A percentile compares a stretch with the other conserved stretches of the same genome.
Evolutionary conservation across 2,329 filamentous ascomycete genomes (phyloP).

Genomic region (Talaromyces sp.): DNA sequence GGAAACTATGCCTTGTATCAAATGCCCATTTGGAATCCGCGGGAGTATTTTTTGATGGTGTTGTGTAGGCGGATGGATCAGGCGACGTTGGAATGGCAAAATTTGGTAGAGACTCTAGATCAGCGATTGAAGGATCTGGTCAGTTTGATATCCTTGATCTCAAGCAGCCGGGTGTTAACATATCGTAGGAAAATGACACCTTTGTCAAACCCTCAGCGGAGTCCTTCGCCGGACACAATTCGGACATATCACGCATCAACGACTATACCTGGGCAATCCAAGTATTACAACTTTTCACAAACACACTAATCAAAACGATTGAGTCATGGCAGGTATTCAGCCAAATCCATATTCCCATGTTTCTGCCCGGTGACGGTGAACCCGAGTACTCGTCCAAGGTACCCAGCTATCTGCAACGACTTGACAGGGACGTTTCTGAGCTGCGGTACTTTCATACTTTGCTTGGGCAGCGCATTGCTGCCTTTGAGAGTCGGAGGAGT

Average conservation of each 20-base stretch:
- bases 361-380: not conserved
- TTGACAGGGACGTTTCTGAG: slow-evolving; percentile 4
- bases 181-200: not conserved
- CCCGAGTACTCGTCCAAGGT: not conserved
- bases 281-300: slow-evolving; percentile 6
- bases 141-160: not conserved
- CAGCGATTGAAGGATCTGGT: slow-evolving; percentile 2
- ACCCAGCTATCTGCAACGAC: not conserved
- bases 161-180: not conserved
- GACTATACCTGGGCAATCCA: slow-evolving; percentile 13
- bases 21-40: not conserved
- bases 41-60: not conserved
- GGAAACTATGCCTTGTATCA: not conserved
- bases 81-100: slow-evolving; percentile 5
- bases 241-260: not conserved
- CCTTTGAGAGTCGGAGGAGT: slow-evolving; percentile 1
- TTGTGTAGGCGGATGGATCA: slow-evolving; percentile 4
- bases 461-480: not conserved
- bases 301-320: not conserved
- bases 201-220: slow-evolving; percentile 7
- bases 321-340: slow-evolving; percentile 4
- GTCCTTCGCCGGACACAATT: not conserved
- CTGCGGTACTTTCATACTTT: slow-evolving; percentile 8
- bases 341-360: not conserved
- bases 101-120: slow-evolving; percentile 3